Evolutionary conservation across 106 monocot species (phyloP), one percentile per base, ranked within the genome.

Genomic region (Allium cepa): DNA sequence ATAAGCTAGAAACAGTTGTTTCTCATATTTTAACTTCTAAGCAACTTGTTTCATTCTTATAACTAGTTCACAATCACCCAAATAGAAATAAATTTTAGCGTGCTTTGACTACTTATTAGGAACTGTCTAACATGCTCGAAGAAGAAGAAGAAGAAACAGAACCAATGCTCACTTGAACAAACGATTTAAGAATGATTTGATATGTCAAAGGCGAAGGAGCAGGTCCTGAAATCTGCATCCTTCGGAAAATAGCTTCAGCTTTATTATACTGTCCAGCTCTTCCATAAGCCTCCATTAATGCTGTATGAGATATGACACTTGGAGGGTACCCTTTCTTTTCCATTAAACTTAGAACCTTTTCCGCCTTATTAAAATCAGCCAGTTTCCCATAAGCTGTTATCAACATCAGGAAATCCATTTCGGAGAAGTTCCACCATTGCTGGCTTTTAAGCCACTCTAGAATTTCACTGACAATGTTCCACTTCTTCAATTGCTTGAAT

Each of bases 401-500:
- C 58, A 92, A 87, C 89, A 97, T 87, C 17, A 97, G 77, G 73
- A 79, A 92, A 67, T 92, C 97, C 92, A 87, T 89, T 78, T 92
- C 87, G 75, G 60, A 79, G 71, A 97, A 97, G 60, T 82, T 74
- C 97, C 97, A 97, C 97, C 92, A 92, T 59, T 92, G 92, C 59
- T 97, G 92, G 28, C 75, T 82, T 71, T 92, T 79, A 49, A 97
- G 89, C 97, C 97, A 97, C 64, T 97, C 97, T 70, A 92, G 92
- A 75, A 92, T 97, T 92, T 97, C 89, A 53, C 80, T 75, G 69
- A 99, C 92, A 79, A 92, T 62, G 17, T 81, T 78, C 97, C 97
- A 92, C 69, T 77, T 90, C 80, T 83, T 99, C 48, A 92, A 69
- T 77, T 99, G 97, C 84, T 99, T 99, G 71, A 99, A 99, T 56